These are phyloP conservation scores for Wallemia hederae DNA, from an alignment of 1,284 basidiomycete species.

Conservation along the genomic window DNA sequence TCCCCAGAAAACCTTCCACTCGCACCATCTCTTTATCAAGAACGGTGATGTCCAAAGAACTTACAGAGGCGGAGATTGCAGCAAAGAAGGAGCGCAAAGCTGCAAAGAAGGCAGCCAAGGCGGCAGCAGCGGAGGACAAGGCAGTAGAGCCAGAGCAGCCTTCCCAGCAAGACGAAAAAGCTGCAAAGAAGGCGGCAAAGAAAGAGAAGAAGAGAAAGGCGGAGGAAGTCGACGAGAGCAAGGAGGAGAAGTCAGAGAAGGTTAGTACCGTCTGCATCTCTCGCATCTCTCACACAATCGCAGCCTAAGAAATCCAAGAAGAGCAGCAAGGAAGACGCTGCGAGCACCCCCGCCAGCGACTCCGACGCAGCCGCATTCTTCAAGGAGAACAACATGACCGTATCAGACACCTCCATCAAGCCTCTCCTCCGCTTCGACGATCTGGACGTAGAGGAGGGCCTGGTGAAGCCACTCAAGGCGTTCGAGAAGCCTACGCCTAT, in stretches of 20 bases:
- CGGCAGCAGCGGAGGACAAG: slow-evolving; percentile 5
- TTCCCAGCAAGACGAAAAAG: slow-evolving; percentile 7
- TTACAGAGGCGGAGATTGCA: neutral
- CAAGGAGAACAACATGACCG: slow-evolving; percentile 37
- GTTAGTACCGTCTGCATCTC: slow-evolving; percentile 8
- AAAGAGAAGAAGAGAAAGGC: slow-evolving; percentile 13
- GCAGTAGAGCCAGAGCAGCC: slow-evolving; percentile 4
- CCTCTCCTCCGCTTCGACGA: slow-evolving; percentile 56
- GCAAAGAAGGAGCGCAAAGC: slow-evolving; percentile 3
- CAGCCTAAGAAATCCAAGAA: slow-evolving; percentile 9
- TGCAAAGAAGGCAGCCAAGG: slow-evolving; percentile 5
- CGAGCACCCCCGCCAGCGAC: slow-evolving; percentile 6
- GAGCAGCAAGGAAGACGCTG: slow-evolving; percentile 15
- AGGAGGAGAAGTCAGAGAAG: slow-evolving; percentile 4
- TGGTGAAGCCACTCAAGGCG: slow-evolving; percentile 31
- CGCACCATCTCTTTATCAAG: neutral
- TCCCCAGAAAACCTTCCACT: too few species aligned
- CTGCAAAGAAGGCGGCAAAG: slow-evolving; percentile 11
- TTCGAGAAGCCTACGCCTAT: slow-evolving; percentile 85
- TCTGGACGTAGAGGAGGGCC: slow-evolving; percentile 29
- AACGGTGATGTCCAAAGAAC: neutral
- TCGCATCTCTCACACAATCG: neutral
- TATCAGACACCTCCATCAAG: slow-evolving; percentile 26
- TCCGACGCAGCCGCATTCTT: slow-evolving; percentile 33
- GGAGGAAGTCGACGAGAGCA: slow-evolving; percentile 12